phyloP scores from a whole-genome alignment of 2,329 filamentous ascomycete genomes.

The Didymella glomerata region DNA sequence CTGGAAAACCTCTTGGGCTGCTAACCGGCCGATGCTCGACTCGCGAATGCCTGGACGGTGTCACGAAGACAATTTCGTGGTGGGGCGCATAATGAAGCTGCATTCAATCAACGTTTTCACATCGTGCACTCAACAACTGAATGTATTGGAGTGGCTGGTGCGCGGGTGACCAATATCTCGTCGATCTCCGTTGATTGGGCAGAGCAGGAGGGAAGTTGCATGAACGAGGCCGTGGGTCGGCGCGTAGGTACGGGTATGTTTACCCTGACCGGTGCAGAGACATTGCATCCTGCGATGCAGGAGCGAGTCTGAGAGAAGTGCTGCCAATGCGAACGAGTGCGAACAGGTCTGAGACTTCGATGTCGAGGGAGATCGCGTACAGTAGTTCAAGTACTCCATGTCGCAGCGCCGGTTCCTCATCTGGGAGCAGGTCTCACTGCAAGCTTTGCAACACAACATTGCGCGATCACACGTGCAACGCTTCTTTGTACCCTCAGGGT shows the following conservation, averaged over 20 bases:
- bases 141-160: conserved; percentile 25
- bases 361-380: conserved; percentile 7
- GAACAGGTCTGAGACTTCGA: conserved; percentile 11
- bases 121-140: conserved; percentile 9
- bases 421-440: conserved; percentile 16
- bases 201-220: conserved; percentile 30
- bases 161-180: conserved; percentile 22
- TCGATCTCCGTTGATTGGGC: conserved; percentile 23
- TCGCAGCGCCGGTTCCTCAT: conserved; percentile 8
- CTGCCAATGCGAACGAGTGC: conserved; percentile 11
- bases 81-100: conserved; percentile 18
- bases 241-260: conserved; percentile 34
- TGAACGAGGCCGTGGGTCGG: conserved; percentile 33
- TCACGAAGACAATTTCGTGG: conserved; percentile 14
- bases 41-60: conserved; percentile 5
- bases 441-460: conserved; percentile 14
- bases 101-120: conserved; percentile 17
- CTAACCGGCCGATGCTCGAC: conserved; percentile 23
- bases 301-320: not conserved
- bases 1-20: conserved; percentile 60
- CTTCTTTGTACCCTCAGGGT: conserved; percentile 14
- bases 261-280: conserved; percentile 14
- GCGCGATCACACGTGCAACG: conserved; percentile 18
- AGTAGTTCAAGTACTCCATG: conserved; percentile 17
- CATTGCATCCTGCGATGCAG: conserved; percentile 9